Evolutionary conservation across 768 basidiomycete species (phyloP).

Genomic region (Mycena maculata): DNA sequence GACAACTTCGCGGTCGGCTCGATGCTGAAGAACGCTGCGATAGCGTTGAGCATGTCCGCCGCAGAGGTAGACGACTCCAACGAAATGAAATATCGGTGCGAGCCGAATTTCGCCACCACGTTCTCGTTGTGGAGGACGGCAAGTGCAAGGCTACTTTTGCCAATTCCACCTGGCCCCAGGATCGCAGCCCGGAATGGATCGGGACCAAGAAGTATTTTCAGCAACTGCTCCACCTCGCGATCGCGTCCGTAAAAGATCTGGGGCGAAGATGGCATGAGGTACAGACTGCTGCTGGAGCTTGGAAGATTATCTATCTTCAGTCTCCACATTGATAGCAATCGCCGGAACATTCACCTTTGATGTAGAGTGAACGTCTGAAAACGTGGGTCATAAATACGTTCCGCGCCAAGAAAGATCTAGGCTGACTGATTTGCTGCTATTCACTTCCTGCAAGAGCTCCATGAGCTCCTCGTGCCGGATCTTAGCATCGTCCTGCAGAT

Average conservation of each 20-base stretch:
- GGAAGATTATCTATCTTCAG: neutral
- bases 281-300: conserved; percentile 17
- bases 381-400: neutral
- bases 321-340: neutral
- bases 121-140: conserved; percentile 5
- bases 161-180: conserved; percentile 15
- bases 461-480: conserved; percentile 8
- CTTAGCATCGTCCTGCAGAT: neutral
- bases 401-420: neutral
- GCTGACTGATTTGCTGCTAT: conserved; percentile 15
- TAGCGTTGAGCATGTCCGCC: conserved; percentile 1
- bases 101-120: neutral
- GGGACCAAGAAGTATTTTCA: neutral
- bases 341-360: neutral
- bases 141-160: conserved; percentile 15
- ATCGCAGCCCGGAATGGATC: neutral
- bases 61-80: conserved; percentile 2
- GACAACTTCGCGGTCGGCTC: neutral
- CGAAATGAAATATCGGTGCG: conserved; percentile 3
- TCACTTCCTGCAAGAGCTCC: neutral
- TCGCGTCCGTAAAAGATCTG: conserved; percentile 25
- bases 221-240: neutral
- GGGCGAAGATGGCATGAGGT: conserved; percentile 14
- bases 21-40: conserved; percentile 1
- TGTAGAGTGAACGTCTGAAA: conserved; percentile 10